Percentiles rank a stretch among this genome's conserved stretches.
phyloP scores from a whole-genome alignment of 2,329 filamentous ascomycete species.

The Xylaria sp. region DNA sequence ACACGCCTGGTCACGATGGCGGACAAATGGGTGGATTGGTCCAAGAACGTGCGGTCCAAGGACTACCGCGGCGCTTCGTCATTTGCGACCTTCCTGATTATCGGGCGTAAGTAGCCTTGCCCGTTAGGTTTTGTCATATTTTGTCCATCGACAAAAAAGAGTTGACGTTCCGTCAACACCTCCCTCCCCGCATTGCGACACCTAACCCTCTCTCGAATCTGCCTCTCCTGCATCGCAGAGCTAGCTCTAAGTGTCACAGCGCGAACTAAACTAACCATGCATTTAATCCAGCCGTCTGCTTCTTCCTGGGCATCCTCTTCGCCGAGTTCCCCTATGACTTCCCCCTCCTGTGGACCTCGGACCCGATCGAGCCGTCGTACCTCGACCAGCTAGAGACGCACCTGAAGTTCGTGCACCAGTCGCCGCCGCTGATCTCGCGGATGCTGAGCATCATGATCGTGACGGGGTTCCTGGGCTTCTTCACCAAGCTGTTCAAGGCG shows the following conservation, averaged over 20 bases:
- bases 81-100: constrained; percentile 97
- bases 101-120: constrained; percentile 77
- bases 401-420: constrained; percentile 89
- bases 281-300: constrained; percentile 76
- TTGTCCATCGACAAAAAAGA: no score
- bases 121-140: neutral
- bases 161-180: neutral
- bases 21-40: constrained; percentile 61
- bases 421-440: constrained; percentile 89
- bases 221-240: neutral
- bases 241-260: neutral
- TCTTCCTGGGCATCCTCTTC: constrained; percentile 99
- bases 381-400: constrained; percentile 89
- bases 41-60: constrained; percentile 67
- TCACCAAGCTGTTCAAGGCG: constrained; percentile 94
- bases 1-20: constrained; percentile 41
- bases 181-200: constrained; percentile 17
- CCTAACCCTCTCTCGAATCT: neutral
- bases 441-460: constrained; percentile 94
- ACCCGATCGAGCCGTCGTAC: constrained; percentile 72
- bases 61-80: constrained; percentile 72
- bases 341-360: constrained; percentile 83
- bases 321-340: constrained; percentile 96
- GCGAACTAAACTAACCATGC: constrained; percentile 6
- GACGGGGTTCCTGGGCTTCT: constrained; percentile 86